phyloP scores from a whole-genome alignment of 352 stramenopile genomes.

The Phytophthora pseudosyringae region DNA sequence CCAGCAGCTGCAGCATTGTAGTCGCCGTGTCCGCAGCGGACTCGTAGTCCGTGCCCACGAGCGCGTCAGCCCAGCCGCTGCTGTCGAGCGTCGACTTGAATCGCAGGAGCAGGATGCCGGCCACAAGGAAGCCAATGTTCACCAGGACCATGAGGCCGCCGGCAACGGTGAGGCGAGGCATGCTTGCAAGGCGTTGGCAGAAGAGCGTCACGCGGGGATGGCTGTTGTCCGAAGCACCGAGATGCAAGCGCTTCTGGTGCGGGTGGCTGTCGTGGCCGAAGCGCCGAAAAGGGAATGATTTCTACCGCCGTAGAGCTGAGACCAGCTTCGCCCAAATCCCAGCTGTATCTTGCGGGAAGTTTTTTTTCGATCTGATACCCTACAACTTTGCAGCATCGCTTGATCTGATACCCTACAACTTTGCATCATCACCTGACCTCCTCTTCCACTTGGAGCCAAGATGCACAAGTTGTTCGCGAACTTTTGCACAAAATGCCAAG shows the following conservation, averaged over 20 bases:
- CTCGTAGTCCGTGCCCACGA: constrained; percentile 78
- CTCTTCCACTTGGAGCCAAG: too few relatives aligned
- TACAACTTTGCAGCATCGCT: too few relatives aligned
- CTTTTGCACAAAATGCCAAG: too few relatives aligned
- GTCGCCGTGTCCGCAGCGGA: constrained; percentile 49
- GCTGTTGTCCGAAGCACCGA: constrained; percentile 1
- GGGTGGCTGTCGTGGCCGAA: constrained; percentile 6
- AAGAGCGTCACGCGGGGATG: background rate
- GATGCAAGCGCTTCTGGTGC: background rate
- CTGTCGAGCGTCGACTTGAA: constrained; percentile 61
- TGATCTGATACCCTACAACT: background rate
- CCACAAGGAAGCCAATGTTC: constrained; percentile 77
- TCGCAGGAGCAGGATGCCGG: constrained; percentile 67
- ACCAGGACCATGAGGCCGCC: constrained; percentile 73
- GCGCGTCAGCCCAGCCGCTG: constrained; percentile 79
- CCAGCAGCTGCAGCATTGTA: constrained; percentile 58
- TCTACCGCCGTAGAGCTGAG: constrained; percentile 15
- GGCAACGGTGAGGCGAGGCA: constrained; percentile 48
- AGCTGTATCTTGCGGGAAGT: constrained; percentile 15
- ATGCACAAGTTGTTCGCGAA: too few relatives aligned
- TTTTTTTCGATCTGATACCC: background rate
- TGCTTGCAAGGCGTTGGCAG: constrained; percentile 9
- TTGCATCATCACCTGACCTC: too few relatives aligned
- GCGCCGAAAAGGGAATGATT: constrained; percentile 31
- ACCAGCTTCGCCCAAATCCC: constrained; percentile 20